Evolutionary conservation across 2,329 filamentous ascomycete genomes (phyloP), one percentile per base, ranked within the genome.

Genomic region (Ophioceras dolichostomum): DNA sequence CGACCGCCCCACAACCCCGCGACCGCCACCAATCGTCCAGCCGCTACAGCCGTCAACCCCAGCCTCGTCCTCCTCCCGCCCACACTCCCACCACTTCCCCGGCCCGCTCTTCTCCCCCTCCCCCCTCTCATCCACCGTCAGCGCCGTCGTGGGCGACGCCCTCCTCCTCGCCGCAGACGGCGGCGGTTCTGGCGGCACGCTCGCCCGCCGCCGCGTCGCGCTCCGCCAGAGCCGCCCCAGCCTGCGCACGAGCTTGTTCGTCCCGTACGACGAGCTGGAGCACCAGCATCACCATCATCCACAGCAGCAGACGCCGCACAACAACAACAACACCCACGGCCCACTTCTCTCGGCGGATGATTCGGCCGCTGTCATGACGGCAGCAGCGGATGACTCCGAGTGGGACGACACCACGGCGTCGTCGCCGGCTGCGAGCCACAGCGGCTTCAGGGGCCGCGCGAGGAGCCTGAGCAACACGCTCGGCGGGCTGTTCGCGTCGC

Each of bases 91-190:
- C 19, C 57, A 61, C 34, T 62, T 56, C 42, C 56, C 62, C 20
- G 65, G 64, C 22, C 62, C 65, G 2, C 64, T 76, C 27, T 72
- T 75, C 42, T 76, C 71, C 3, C 72, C 73, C 10, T 76, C 72
- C 0, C 73, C 73, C 0, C 60, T 76, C 24, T 73, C 71, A 2
- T 74, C 71, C 0, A 75, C 73, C 2, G 67, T 77, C 27, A 72
- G 63, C 14, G 68, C 69, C 0, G 70, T 73, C 1, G 67, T 77
- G 31, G 67, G 70, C 30, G 72, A 76, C 44, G 68, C 64, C 10
- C 59, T 75, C 21, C 57, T 73, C 4, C 28, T 32, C 21, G 19
- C 7, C 22, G 2, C 41, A 44, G 22, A 26, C 22, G 22, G 22
- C 12, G 22, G 22, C 22, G 30, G 30, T 12, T 10, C 30, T 5